Evolutionary conservation across 441 rosid genomes (phyloP), one percentile per base, ranked within the genome.

Genomic region (Biscutella laevigata): DNA sequence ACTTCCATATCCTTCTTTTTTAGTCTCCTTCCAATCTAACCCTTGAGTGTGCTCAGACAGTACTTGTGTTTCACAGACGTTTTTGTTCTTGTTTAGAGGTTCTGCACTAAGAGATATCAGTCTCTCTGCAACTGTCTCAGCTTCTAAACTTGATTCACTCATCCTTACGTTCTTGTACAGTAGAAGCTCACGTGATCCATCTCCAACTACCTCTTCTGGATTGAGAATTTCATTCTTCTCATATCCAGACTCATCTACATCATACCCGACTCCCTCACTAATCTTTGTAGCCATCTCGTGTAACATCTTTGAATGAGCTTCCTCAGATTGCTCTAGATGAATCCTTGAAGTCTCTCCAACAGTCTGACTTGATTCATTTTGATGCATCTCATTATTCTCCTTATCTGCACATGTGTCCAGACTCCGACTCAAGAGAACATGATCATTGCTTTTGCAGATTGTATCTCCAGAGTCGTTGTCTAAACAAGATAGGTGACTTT

Each of bases 401-500:
- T 30, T 22, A 41, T 52, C 53, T 26, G 47, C 52, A 43, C 27
- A 53, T 54, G 60, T 56, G 50, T 54, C 29, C 53, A 20, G 54
- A 39, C 44, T 59, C 47, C 2, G 69, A 58, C 66, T 63, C 63
- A 52, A 64, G 48, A 39, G 64, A 45, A 29, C 34, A 36, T 0
- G 39, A 34, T 56, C 14, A 0, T 3, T 57, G 68, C 76, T 74
- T 72, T 70, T 64, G 67, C 66, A 5, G 67, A 53, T 29, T 15
- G 69, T 16, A 16, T 51, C 57, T 36, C 71, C 77, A 62, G 48
- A 69, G 50, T 66, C 79, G 33, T 79, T 76, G 17, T 66, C 60
- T 36, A 76, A 78, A 63, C 66, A 68, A 3, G 74, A 74, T 37
- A 74, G 26, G 33, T 67, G 72, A 62, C 69, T 73, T 0, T 42